These are phyloP conservation scores for Ulota crispa DNA, from an alignment of 225 moss, liverwort and hornwort species.

Conservation along the genomic window DNA sequence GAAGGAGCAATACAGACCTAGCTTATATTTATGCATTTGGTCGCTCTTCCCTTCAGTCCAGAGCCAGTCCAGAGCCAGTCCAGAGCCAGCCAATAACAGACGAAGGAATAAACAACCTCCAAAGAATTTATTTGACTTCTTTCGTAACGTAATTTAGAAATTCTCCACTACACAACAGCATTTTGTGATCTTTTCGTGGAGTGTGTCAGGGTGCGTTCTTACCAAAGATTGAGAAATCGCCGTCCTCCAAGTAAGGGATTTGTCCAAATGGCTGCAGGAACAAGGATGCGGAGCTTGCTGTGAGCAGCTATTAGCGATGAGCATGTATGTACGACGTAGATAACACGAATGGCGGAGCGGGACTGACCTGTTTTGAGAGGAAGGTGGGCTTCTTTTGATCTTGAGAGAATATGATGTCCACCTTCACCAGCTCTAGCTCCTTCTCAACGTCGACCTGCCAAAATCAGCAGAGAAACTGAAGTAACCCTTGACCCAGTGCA, in stretches of 20 bases:
- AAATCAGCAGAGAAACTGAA: neutral
- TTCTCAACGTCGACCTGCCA: conserved; percentile 29
- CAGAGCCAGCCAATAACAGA: no score
- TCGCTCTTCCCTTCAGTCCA: no score
- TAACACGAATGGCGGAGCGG: neutral
- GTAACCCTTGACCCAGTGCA: neutral
- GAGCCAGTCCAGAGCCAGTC: no score
- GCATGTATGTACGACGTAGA: neutral
- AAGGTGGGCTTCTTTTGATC: conserved; percentile 9
- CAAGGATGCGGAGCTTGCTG: neutral
- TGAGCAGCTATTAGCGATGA: neutral
- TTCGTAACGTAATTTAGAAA: neutral
- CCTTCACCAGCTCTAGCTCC: conserved; percentile 30
- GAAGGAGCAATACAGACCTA: no score
- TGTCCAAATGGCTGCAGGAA: conserved; percentile 28
- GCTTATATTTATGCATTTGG: no score
- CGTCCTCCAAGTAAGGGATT: conserved; percentile 35
- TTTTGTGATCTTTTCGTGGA: no score
- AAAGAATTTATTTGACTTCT: neutral
- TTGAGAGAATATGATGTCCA: conserved; percentile 9
- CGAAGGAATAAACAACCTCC: no score
- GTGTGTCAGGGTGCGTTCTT: neutral
- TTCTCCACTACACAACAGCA: no score
- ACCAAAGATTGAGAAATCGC: conserved; percentile 11
- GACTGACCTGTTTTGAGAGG: conserved; percentile 20